Percentiles rank a stretch among this genome's conserved stretches.
phyloP scores from a whole-genome alignment of 192 early-diverging fungal species.

The Lunasporangiospora selenospora region DNA sequence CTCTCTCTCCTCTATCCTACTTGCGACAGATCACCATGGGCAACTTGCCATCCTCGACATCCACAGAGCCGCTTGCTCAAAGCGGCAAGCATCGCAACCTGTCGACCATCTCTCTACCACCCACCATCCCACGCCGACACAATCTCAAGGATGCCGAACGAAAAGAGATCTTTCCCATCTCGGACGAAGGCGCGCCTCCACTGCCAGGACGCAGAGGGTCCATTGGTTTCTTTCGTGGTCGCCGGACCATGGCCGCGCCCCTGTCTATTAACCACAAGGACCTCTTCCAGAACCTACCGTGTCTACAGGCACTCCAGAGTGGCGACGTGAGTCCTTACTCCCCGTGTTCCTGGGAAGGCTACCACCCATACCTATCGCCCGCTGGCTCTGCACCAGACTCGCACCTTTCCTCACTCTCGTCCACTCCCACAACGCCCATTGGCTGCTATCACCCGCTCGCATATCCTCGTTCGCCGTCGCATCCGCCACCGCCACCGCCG shows the following conservation, averaged over 20 bases:
- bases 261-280: conserved; percentile 29
- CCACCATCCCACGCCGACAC: conserved; percentile 45
- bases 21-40: conserved; percentile 13
- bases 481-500: not conserved
- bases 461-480: no score
- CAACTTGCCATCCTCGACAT: conserved; percentile 48
- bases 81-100: conserved; percentile 43
- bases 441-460: conserved; percentile 11
- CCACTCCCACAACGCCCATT: conserved; percentile 37
- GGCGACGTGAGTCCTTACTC: conserved; percentile 31
- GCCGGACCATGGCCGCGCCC: conserved; percentile 26
- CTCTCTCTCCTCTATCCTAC: not conserved
- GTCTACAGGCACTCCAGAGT: conserved; percentile 30
- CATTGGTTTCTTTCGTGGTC: conserved; percentile 45
- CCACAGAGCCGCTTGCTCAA: conserved; percentile 42
- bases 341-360: conserved; percentile 28
- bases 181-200: conserved; percentile 36
- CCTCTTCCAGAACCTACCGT: conserved; percentile 43
- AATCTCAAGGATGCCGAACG: conserved; percentile 43
- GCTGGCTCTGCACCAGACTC: conserved; percentile 25
- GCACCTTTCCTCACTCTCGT: conserved; percentile 35
- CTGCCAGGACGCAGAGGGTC: conserved; percentile 26
- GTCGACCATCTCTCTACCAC: conserved; percentile 40
- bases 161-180: conserved; percentile 49
- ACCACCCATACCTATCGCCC: conserved; percentile 27